Conservation (phyloP, 257 asterid genomes). For the Fraxinus americana region DNA sequence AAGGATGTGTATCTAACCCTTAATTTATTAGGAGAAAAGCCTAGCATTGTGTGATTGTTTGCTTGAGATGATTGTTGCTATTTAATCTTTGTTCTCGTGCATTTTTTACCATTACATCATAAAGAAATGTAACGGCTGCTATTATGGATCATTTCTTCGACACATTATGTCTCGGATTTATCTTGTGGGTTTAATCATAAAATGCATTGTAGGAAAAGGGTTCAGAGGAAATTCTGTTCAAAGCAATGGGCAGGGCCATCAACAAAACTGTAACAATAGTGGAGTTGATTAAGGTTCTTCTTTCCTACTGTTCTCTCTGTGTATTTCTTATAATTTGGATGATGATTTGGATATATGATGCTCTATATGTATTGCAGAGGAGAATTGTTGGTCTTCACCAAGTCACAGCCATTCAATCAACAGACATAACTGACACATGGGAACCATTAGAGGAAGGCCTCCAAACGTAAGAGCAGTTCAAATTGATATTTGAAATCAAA, state of each 20-base stretch:
- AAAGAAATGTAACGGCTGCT: neutral
- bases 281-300: slow-evolving; percentile 63
- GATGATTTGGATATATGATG: slow-evolving; percentile 13
- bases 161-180: neutral
- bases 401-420: slow-evolving; percentile 76
- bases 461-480: slow-evolving; percentile 64
- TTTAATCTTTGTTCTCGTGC: neutral
- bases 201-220: slow-evolving; percentile 55
- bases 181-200: neutral
- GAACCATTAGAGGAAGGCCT: slow-evolving; percentile 99
- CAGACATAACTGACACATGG: slow-evolving; percentile 93
- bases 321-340: slow-evolving; percentile 9
- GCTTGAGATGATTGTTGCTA: neutral
- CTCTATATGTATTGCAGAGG: slow-evolving; percentile 37
- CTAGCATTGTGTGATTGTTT: neutral
- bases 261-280: slow-evolving; percentile 68
- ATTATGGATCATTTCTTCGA: neutral
- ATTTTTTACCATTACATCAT: neutral
- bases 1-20: neutral
- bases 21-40: neutral
- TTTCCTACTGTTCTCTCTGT: neutral
- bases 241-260: slow-evolving; percentile 84
- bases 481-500: neutral
- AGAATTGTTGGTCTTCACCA: slow-evolving; percentile 75
- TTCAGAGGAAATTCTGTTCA: slow-evolving; percentile 59